phyloP scores from a whole-genome alignment of 148 eudicot genomes.

The Chenopodium quinoa region DNA sequence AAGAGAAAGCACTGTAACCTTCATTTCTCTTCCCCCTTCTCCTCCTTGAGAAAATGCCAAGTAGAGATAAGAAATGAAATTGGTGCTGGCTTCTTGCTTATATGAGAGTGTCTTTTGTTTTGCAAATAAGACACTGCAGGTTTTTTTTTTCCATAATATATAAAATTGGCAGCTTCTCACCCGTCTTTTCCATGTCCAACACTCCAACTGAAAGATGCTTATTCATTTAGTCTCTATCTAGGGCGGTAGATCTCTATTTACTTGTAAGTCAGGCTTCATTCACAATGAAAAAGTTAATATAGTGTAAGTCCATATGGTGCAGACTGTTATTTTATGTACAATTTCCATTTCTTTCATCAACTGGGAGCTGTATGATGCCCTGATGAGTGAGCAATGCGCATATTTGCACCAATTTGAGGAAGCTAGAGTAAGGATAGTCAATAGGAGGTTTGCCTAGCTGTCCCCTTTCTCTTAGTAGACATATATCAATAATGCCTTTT shows the following conservation, averaged over 20 bases:
- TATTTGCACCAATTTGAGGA: too few species aligned
- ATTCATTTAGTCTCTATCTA: neutral
- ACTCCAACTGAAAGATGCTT: neutral
- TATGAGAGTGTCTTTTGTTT: neutral
- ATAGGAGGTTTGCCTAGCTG: neutral
- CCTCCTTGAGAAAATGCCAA: neutral
- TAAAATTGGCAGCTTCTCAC: neutral
- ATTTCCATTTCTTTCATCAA: neutral
- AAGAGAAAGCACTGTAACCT: neutral
- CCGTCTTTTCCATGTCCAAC: neutral
- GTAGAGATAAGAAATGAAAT: neutral
- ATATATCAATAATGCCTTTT: neutral
- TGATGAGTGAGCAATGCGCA: neutral
- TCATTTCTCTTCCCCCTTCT: neutral
- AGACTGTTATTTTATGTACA: neutral
- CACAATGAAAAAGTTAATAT: neutral
- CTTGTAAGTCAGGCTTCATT: neutral
- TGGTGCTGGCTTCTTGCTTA: conserved; percentile 1
- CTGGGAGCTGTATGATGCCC: neutral
- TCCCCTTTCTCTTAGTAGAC: too few species aligned
- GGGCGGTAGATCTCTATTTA: too few species aligned
- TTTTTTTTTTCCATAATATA: neutral
- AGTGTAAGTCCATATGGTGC: neutral
- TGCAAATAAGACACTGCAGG: neutral
- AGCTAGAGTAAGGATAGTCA: neutral